Percentiles rank a stretch among this genome's conserved stretches.
Evolutionary conservation across 352 stramenopile species (phyloP).

Genomic region (Aphanomyces invadans): DNA sequence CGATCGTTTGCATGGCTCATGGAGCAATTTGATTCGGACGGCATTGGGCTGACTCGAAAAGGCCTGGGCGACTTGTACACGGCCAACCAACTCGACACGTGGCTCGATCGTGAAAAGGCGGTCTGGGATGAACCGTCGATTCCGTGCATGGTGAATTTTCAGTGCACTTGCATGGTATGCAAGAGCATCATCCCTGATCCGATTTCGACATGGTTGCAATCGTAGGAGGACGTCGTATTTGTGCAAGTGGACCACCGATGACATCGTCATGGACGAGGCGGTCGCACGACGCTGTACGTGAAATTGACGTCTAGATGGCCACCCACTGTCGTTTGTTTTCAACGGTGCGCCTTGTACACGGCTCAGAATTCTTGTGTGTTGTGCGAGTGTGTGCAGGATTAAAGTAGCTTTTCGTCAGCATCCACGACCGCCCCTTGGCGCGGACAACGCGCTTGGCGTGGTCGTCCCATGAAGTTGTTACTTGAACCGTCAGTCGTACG

Average conservation of each 20-base stretch:
- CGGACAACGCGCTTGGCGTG: too few relatives aligned
- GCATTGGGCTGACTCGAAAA: neutral
- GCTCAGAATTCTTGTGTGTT: too few relatives aligned
- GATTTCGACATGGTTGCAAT: neutral
- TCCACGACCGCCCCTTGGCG: too few relatives aligned
- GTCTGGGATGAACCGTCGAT: neutral
- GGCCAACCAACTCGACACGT: neutral
- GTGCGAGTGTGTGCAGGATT: too few relatives aligned
- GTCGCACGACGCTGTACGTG: too few relatives aligned
- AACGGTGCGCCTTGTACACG: too few relatives aligned
- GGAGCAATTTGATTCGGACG: slow-evolving; percentile 17
- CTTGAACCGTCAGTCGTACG: too few relatives aligned
- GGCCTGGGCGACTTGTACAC: slow-evolving; percentile 7
- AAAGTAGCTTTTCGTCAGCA: too few relatives aligned
- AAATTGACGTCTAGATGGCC: too few relatives aligned
- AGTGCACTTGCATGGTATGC: neutral
- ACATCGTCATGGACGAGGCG: too few relatives aligned
- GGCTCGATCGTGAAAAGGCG: neutral
- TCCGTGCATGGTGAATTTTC: slow-evolving; percentile 1
- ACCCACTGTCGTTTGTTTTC: too few relatives aligned
- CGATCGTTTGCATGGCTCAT: neutral
- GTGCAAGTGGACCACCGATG: slow-evolving; percentile 6
- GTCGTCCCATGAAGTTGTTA: too few relatives aligned
- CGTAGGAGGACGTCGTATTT: neutral
- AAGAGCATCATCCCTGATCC: neutral